These are phyloP conservation scores for Thecaphora thlaspeos DNA, from an alignment of 1,284 basidiomycete genomes.

Conservation along the genomic window DNA sequence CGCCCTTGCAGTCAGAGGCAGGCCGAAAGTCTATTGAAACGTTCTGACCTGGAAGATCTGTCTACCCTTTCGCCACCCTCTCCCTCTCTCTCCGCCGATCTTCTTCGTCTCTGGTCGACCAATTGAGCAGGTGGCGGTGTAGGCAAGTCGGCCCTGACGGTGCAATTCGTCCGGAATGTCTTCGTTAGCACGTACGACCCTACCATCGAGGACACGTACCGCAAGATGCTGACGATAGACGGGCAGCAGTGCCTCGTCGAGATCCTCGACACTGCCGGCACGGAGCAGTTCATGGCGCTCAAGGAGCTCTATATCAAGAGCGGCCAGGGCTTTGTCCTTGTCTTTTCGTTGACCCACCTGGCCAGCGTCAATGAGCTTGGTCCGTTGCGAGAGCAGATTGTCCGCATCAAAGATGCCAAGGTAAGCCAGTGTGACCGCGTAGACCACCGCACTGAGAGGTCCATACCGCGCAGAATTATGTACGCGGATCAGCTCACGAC, in stretches of 20 bases:
- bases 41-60: too few relatives aligned
- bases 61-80: too few relatives aligned
- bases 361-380: conserved; percentile 51
- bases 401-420: conserved; percentile 41
- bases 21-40: too few relatives aligned
- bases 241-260: conserved; percentile 47
- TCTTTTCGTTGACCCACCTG: conserved; percentile 48
- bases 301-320: conserved; percentile 52
- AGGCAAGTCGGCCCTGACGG: conserved; percentile 49
- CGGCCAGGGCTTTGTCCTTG: conserved; percentile 50
- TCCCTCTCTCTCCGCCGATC: too few relatives aligned
- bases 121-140: conserved; percentile 39
- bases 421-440: too few relatives aligned
- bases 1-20: too few relatives aligned
- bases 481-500: too few relatives aligned
- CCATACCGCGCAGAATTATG: too few relatives aligned
- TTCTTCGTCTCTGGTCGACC: too few relatives aligned
- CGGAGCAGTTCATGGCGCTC: conserved; percentile 52
- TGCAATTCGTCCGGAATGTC: conserved; percentile 48
- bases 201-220: conserved; percentile 53
- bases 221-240: conserved; percentile 46
- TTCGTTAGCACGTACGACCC: conserved; percentile 53
- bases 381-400: conserved; percentile 45
- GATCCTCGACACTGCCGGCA: conserved; percentile 51
- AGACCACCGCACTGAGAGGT: too few relatives aligned